A percentile compares a stretch with the other conserved stretches of the same genome.
These are phyloP conservation scores for Zygoascus biomembranicola DNA, from an alignment of 805 yeast genomes.

Conservation along the genomic window DNA sequence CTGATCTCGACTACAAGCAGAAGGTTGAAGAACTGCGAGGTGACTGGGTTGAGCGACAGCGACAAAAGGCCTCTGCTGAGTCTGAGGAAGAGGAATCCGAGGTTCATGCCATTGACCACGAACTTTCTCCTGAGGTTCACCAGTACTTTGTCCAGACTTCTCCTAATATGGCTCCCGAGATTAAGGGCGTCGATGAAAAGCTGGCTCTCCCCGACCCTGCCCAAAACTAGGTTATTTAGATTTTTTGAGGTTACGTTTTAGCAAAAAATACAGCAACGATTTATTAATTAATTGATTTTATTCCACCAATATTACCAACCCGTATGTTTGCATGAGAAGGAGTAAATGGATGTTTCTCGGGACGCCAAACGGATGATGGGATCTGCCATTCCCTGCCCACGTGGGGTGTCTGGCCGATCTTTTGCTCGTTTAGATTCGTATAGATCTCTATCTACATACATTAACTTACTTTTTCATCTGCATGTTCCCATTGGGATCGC, in stretches of 20 bases:
- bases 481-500: too few species aligned
- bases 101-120: constrained; percentile 22
- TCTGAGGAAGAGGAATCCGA: constrained; percentile 13
- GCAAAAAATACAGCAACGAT: not conserved
- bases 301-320: too few species aligned
- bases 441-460: too few species aligned
- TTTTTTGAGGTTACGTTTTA: not conserved
- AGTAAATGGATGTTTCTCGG: too few species aligned
- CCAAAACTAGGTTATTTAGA: constrained; percentile 1
- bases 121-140: constrained; percentile 22
- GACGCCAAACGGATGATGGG: too few species aligned
- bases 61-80: constrained; percentile 21
- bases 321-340: too few species aligned
- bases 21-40: constrained; percentile 29
- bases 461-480: too few species aligned
- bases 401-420: too few species aligned
- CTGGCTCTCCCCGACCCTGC: constrained; percentile 28
- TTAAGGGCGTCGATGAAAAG: constrained; percentile 22
- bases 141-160: constrained; percentile 29
- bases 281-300: too few species aligned
- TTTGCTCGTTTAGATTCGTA: too few species aligned
- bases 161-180: constrained; percentile 25
- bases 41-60: constrained; percentile 31
- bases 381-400: too few species aligned
- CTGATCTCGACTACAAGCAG: constrained; percentile 32